Base-by-base conservation (phyloP, 768 basidiomycete genomes). In the Hericium coralloides region DNA sequence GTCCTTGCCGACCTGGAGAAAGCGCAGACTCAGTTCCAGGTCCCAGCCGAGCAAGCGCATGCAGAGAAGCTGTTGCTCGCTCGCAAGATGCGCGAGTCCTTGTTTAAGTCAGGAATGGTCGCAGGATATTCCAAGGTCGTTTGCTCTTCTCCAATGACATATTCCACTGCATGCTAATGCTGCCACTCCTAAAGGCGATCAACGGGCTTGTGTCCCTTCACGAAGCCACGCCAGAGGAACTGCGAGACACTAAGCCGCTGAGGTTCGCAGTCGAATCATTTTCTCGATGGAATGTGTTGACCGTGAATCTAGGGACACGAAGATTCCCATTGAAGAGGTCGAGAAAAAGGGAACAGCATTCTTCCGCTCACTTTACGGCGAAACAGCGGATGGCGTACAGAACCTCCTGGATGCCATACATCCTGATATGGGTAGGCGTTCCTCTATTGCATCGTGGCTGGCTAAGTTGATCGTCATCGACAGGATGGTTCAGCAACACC, bases 61-160 rank as follows among this genome's bases (percentile, higher is more conserved):
- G 65, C 71, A 17, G 74, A 82, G 56, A 71, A 67, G 43, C 64
- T 72, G 22, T 48, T 73, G 8, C 70, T 85, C 2, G 78, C 79
- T 39, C 73, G 78, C 54, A 83, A 76, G 61, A 66, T 85, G n/a
- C 72, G 82, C 31, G 85, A 87, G 58, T 79, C 78, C 0, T 59
- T 87, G 5, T 79, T 87, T 69, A 84, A 85, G 64, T 75, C 79
- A 4, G 85, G 82, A 3, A 63, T 83, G 60, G 72, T 78, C 18
- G 72, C 73, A 54, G 85, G 85, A 8, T 81, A 79, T 62, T 76
- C 83, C 2, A 80, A 76, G 70, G 85, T 84, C 61, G 14, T 20
- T 9, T 25, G 38, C 14, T 10, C 36, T 37, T 12, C 5, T 22
- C 43, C 43, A n/a, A 22, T 59, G 67, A 47, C 58, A 4, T 18